Evolutionary conservation across 2,329 filamentous ascomycete species (phyloP), one percentile per base, ranked within the genome.

Genomic region (Blastomyces parvus): DNA sequence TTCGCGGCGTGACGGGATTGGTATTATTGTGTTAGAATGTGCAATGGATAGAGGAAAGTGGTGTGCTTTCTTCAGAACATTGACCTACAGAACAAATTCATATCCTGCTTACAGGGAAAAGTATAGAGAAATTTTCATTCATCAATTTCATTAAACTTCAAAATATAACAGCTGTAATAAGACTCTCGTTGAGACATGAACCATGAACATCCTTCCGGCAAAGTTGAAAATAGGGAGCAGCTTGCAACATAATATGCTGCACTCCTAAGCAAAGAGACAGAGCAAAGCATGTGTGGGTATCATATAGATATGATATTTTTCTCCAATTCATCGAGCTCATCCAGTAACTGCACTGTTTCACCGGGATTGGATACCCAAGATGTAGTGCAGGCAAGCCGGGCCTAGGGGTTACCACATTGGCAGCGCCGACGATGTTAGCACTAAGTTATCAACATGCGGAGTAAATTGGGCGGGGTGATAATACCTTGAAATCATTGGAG

Each of bases 351-450:
- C 48, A 96, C 90, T 38, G 94, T 99, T 81, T 99, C 94, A 0
- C 83, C 81, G 0, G 94, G 94, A 72, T 86, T 97, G 0, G 94
- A 93, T 68, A 99, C 96, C 94, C 94, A 99, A 0, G 93, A 92
- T 27, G 94, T 97, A 0, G 93, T 97, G 42, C 90, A 94, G 25
- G 95, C 92, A 70, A 91, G 84, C 38, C 93, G 83, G 8, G 93
- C 94, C 79, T 81, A 57, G 40, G 40, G 3, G 9, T 2, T 11
- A 38, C 60, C 30, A 11, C 81, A 59, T 46, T 59, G 38, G 7
- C 7, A 30, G 50, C 50, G 63, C 25, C n/a, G 25, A 44, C 4
- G 19, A 44, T 40, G 8, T 36, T 62, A 27, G 33, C 3, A 40
- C 19, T 25, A 14, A 13, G 42, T 46, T 50, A 40, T 53, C 44